Percentiles rank a stretch among this genome's conserved stretches.
Evolutionary conservation across 176 grass and related monocot genomes (phyloP).

Genomic region (Oryza punctata): DNA sequence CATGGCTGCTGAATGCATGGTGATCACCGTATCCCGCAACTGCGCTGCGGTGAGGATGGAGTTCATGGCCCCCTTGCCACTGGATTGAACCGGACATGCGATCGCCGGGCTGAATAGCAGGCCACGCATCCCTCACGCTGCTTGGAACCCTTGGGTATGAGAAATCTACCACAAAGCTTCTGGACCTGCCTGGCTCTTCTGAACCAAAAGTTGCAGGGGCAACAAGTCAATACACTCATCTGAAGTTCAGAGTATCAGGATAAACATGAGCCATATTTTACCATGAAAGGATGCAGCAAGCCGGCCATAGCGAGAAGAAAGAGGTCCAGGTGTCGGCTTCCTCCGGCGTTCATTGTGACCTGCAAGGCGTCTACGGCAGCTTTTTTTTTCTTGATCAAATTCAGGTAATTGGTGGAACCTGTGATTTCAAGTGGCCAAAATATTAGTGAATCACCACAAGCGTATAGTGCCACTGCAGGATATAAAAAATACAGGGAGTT

Average conservation of each 20-base stretch:
- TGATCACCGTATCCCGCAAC: constrained; percentile 48
- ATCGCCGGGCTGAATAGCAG: constrained; percentile 32
- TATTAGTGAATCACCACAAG: neutral
- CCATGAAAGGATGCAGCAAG: constrained; percentile 67
- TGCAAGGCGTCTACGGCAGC: constrained; percentile 75
- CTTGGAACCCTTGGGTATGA: constrained; percentile 71
- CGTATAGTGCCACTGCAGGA: neutral
- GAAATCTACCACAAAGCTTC: constrained; percentile 85
- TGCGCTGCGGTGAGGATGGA: constrained; percentile 46
- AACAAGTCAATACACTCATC: neutral
- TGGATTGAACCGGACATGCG: constrained; percentile 40
- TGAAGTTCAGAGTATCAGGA: neutral
- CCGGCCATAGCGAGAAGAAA: constrained; percentile 61
- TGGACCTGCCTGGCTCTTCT: constrained; percentile 70
- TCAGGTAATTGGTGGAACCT: constrained; percentile 89
- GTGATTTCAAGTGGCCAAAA: neutral
- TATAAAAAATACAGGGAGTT: neutral
- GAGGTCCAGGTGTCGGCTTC: constrained; percentile 62
- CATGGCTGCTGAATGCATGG: constrained; percentile 44
- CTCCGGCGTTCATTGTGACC: constrained; percentile 84
- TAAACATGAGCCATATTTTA: constrained; percentile 13
- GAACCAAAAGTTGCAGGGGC: neutral
- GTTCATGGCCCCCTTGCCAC: constrained; percentile 54
- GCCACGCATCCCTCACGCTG: constrained; percentile 58
- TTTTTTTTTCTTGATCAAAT: constrained; percentile 92